Percentiles rank a stretch among this genome's conserved stretches.
Evolutionary conservation across 371 early-diverging fungal species (phyloP).

Genomic region (Enterocytospora artemiae): DNA sequence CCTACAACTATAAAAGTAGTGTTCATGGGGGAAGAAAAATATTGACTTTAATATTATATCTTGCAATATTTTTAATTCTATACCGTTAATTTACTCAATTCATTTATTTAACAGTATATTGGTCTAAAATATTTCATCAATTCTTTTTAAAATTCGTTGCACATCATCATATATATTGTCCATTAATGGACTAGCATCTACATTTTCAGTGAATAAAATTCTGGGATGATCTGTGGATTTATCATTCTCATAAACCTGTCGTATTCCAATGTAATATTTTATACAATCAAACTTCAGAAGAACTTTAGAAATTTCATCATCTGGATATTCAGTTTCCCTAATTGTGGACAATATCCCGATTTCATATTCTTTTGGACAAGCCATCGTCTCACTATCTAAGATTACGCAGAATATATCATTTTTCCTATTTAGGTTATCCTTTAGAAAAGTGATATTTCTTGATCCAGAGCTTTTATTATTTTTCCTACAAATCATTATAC

Average conservation of each 20-base stretch:
- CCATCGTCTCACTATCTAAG: slow-evolving; percentile 47
- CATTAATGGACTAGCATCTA: slow-evolving; percentile 94
- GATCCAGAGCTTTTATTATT: neutral
- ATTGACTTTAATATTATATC: neutral
- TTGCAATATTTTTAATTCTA: neutral
- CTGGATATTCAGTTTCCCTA: slow-evolving; percentile 25
- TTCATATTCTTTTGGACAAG: slow-evolving; percentile 54
- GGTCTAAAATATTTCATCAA: neutral
- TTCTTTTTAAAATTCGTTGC: slow-evolving; percentile 21
- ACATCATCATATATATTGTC: slow-evolving; percentile 82
- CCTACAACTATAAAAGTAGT: slow-evolving; percentile 60
- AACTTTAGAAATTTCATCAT: slow-evolving; percentile 22
- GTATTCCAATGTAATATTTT: slow-evolving; percentile 29
- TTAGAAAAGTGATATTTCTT: slow-evolving; percentile 44
- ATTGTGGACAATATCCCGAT: slow-evolving; percentile 56
- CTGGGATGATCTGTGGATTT: slow-evolving; percentile 62
- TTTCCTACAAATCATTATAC: slow-evolving; percentile 20
- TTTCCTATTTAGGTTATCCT: slow-evolving; percentile 23
- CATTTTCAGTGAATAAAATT: slow-evolving; percentile 74
- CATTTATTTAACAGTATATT: slow-evolving; percentile 1
- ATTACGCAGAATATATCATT: slow-evolving; percentile 57
- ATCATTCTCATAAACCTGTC: slow-evolving; percentile 35
- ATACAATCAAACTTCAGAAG: slow-evolving; percentile 37
- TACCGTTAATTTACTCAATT: no score
- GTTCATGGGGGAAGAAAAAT: no score